A percentile compares a stretch with the other conserved stretches of the same genome.
Evolutionary conservation across 2,329 filamentous ascomycete genomes (phyloP).

Genomic region (Colletotrichum tabaci): DNA sequence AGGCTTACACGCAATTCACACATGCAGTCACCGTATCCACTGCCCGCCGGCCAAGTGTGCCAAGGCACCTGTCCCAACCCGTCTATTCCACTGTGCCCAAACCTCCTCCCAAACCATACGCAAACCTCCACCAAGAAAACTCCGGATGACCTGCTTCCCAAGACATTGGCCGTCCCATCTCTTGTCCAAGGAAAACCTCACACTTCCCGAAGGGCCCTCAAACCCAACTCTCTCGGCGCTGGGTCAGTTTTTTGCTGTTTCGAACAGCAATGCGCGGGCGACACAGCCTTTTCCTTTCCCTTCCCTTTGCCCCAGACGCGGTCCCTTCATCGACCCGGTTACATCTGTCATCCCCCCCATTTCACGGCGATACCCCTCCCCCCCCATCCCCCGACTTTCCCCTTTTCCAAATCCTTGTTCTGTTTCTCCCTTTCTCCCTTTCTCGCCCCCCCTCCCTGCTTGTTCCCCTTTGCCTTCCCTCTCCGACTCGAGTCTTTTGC

Average conservation of each 20-base stretch:
- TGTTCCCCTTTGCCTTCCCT: not conserved
- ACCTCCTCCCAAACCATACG: not conserved
- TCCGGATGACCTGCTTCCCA: not conserved
- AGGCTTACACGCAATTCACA: too few relatives aligned
- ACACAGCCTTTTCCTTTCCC: slow-evolving; percentile 33
- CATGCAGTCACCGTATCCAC: not conserved
- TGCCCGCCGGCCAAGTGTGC: not conserved
- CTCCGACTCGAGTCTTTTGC: slow-evolving; percentile 1
- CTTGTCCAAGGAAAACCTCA: not conserved
- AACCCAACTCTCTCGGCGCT: slow-evolving; percentile 43
- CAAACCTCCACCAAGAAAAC: not conserved
- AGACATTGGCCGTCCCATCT: slow-evolving; percentile 14
- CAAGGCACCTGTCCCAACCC: not conserved
- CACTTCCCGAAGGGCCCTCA: slow-evolving; percentile 19
- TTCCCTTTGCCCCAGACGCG: too few relatives aligned
- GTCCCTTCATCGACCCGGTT: slow-evolving; percentile 5
- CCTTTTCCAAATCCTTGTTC: slow-evolving; percentile 36
- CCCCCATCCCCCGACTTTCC: slow-evolving; percentile 29
- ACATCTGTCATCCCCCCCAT: slow-evolving; percentile 31
- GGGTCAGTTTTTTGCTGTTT: slow-evolving; percentile 31
- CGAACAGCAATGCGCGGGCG: slow-evolving; percentile 27
- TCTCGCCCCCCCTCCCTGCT: not conserved
- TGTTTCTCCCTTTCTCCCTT: slow-evolving; percentile 6
- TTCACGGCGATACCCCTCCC: slow-evolving; percentile 34
- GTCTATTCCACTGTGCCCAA: not conserved